phyloP scores from a whole-genome alignment of 2,329 filamentous ascomycete genomes.

The Xylaria sp. region DNA sequence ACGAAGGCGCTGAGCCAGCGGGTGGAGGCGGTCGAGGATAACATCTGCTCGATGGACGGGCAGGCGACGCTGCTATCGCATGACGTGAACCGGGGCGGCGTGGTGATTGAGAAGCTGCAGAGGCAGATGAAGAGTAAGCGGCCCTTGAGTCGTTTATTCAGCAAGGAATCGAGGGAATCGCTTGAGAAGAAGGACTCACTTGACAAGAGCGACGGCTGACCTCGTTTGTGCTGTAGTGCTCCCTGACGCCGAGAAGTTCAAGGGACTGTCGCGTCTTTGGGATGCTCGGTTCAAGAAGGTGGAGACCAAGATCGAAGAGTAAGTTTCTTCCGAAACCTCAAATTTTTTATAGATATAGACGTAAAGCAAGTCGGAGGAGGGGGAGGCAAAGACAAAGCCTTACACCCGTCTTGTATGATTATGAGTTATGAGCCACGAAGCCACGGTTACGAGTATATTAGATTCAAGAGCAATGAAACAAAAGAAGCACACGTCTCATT shows the following conservation, averaged over 20 bases:
- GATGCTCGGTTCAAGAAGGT: constrained; percentile 30
- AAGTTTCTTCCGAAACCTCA: constrained; percentile 6
- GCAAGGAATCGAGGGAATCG: too few species aligned
- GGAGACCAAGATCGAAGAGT: constrained; percentile 29
- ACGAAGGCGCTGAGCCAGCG: constrained; percentile 31
- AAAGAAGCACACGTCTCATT: too few species aligned
- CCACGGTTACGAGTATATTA: too few species aligned
- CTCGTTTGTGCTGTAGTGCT: constrained; percentile 15
- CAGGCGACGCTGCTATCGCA: constrained; percentile 32
- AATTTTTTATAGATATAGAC: background rate
- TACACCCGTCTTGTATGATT: too few species aligned
- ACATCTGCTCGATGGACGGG: constrained; percentile 26
- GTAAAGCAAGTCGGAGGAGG: background rate
- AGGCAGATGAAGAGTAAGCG: constrained; percentile 29
- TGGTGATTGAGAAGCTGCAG: constrained; percentile 30
- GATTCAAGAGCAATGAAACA: background rate
- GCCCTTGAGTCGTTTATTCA: background rate
- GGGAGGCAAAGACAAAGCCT: too few species aligned
- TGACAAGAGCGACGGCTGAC: constrained; percentile 4
- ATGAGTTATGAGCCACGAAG: too few species aligned
- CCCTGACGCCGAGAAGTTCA: constrained; percentile 30
- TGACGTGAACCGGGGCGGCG: constrained; percentile 29
- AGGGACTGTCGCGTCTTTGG: constrained; percentile 28
- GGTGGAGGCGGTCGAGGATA: constrained; percentile 31
- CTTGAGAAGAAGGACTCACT: too few species aligned